Evolutionary conservation across 257 asterid species (phyloP), one percentile per base, ranked within the genome.

Genomic region (Solanum okadae): DNA sequence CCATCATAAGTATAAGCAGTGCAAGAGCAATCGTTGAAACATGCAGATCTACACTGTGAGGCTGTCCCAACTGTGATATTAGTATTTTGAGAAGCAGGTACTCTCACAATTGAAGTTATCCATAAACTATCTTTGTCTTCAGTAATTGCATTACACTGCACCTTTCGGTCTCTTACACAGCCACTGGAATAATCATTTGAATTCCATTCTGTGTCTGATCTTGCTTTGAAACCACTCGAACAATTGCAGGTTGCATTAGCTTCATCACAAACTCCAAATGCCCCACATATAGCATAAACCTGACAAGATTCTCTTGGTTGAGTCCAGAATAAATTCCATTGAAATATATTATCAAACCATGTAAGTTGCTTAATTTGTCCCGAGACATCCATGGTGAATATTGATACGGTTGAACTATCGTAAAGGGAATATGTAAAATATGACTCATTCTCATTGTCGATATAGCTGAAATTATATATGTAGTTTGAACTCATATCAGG

Each of bases 401-500:
- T 89, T 16, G 93, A 89, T 20, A 70, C 10, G n/a, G 38, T 35
- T 4, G 86, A 0, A n/a, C 87, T 89, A 77, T 92, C 61, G 29
- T 70, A 92, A 22, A 83, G 88, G 84, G 83, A 87, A 88, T 92
- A 90, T 88, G 90, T 93, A 77, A 91, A 92, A 82, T 91, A 93
- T 52, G 63, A 52, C 10, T 52, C 63, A 2, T 92, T 93, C 4
- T 23, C 88, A 68, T 89, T 87, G 46, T 91, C 88, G 6, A 5
- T 15, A 84, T 88, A 93, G 34, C 84, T 85, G 56, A 61, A 88
- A 85, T 91, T 90, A n/a, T 76, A 90, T 5, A 89, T 16, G 71
- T 34, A 85, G 83, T 88, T 88, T 46, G 8, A 22, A 6, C 61
- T 87, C 92, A 90, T 87, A 73, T 92, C 92, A 35, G 93, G 98